phyloP scores from a whole-genome alignment of 495 filamentous ascomycete genomes.

The Hypoxylon fuscum region DNA sequence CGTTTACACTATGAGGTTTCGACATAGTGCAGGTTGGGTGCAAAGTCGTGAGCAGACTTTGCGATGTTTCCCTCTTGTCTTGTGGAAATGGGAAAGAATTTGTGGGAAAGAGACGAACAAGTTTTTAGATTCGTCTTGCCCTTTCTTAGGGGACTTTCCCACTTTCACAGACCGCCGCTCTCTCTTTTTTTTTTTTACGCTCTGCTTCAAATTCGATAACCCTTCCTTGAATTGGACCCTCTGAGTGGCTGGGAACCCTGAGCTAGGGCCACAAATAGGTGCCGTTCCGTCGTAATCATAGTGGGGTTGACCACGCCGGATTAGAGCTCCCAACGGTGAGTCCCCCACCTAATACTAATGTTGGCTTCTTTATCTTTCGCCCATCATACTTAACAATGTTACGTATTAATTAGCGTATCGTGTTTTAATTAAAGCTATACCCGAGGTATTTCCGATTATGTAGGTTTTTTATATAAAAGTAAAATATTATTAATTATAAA shows the following conservation, averaged over 20 bases:
- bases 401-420: too few relatives aligned
- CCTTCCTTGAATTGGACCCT: constrained; percentile 29
- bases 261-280: constrained; percentile 30
- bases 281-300: constrained; percentile 35
- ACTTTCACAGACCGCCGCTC: constrained; percentile 40
- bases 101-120: constrained; percentile 29
- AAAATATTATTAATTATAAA: too few relatives aligned
- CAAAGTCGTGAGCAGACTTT: constrained; percentile 37
- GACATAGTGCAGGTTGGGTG: constrained; percentile 50
- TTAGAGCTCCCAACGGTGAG: too few relatives aligned
- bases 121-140: constrained; percentile 25
- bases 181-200: constrained; percentile 4
- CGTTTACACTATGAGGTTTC: constrained; percentile 57
- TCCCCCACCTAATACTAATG: too few relatives aligned
- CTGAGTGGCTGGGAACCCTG: constrained; percentile 27
- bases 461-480: too few relatives aligned
- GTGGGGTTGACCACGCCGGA: constrained; percentile 17
- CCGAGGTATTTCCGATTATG: too few relatives aligned
- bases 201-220: constrained; percentile 18
- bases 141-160: constrained; percentile 15
- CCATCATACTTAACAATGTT: too few relatives aligned
- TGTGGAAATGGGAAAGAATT: constrained; percentile 20
- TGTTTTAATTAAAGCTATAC: too few relatives aligned
- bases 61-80: constrained; percentile 23
- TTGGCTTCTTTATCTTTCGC: too few relatives aligned